These are phyloP conservation scores for Podaxis pistillaris DNA, from an alignment of 768 basidiomycete species.

Conservation along the genomic window DNA sequence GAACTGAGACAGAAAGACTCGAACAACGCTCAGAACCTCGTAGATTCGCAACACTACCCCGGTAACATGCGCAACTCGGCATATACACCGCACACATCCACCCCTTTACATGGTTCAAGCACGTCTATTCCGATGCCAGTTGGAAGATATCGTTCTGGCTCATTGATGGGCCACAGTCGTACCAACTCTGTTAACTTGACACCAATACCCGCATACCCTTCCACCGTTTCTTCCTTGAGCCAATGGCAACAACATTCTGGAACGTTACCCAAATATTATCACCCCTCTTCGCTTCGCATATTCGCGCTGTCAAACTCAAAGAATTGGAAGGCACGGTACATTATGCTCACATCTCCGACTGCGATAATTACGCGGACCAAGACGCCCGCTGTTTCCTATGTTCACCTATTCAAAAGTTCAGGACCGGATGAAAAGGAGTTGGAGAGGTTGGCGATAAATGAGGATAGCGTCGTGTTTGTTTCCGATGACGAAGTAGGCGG, in stretches of 20 bases:
- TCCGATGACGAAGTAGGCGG: slow-evolving; percentile 56
- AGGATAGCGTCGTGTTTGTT: slow-evolving; percentile 74
- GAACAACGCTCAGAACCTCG: slow-evolving; percentile 10
- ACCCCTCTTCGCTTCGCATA: slow-evolving; percentile 65
- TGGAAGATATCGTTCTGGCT: slow-evolving; percentile 37
- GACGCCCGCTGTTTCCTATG: slow-evolving; percentile 47
- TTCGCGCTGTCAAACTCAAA: slow-evolving; percentile 59
- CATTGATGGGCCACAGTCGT: slow-evolving; percentile 35
- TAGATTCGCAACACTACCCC: slow-evolving; percentile 15
- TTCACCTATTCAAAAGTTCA: slow-evolving; percentile 73
- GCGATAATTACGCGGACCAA: slow-evolving; percentile 34
- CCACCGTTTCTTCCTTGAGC: slow-evolving; percentile 46
- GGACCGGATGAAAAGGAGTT: slow-evolving; percentile 63
- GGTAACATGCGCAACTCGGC: slow-evolving; percentile 22
- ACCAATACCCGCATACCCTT: slow-evolving; percentile 62
- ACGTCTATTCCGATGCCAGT: slow-evolving; percentile 25
- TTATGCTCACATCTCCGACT: slow-evolving; percentile 55
- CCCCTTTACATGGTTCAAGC: slow-evolving; percentile 27
- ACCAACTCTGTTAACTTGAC: slow-evolving; percentile 34
- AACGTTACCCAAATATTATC: slow-evolving; percentile 65
- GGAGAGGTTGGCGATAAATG: slow-evolving; percentile 74
- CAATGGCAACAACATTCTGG: slow-evolving; percentile 53
- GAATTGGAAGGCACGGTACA: slow-evolving; percentile 66
- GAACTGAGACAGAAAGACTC: not conserved
- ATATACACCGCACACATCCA: slow-evolving; percentile 23